phyloP scores from a whole-genome alignment of 345 rosid species.

The Eucalyptus polyanthemos region DNA sequence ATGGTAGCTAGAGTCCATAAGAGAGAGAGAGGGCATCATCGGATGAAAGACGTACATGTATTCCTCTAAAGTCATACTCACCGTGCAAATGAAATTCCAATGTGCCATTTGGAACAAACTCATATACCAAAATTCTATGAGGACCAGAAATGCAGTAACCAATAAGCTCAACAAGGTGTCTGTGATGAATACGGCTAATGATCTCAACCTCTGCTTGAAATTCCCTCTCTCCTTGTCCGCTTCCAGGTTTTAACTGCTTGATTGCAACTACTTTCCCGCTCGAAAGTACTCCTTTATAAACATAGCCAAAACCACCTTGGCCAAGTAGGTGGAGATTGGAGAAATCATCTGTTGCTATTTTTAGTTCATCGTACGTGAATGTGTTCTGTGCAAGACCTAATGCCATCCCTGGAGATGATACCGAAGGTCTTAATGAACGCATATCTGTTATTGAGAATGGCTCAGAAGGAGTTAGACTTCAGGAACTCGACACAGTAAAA shows the following conservation, averaged over 20 bases:
- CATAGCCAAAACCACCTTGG: constrained; percentile 75
- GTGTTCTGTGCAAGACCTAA: constrained; percentile 28
- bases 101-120: no score
- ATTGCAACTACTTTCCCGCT: constrained; percentile 47
- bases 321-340: constrained; percentile 37
- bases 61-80: background rate
- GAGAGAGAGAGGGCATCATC: background rate
- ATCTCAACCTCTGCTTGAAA: constrained; percentile 52
- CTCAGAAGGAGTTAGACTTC: background rate
- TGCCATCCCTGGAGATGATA: constrained; percentile 17
- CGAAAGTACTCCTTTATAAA: constrained; percentile 47
- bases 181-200: constrained; percentile 50
- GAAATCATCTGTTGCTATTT: constrained; percentile 39
- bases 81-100: no score
- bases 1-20: no score
- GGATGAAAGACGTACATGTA: background rate
- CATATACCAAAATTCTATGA: no score
- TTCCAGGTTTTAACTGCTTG: constrained; percentile 47
- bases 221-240: constrained; percentile 55
- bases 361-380: constrained; percentile 40
- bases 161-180: constrained; percentile 52
- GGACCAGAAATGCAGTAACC: no score
- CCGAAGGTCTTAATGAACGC: background rate
- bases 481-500: background rate
- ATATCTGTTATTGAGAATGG: background rate